These are phyloP conservation scores for Phialophora macrospora DNA, from an alignment of 2,329 filamentous ascomycete species.

Conservation along the genomic window DNA sequence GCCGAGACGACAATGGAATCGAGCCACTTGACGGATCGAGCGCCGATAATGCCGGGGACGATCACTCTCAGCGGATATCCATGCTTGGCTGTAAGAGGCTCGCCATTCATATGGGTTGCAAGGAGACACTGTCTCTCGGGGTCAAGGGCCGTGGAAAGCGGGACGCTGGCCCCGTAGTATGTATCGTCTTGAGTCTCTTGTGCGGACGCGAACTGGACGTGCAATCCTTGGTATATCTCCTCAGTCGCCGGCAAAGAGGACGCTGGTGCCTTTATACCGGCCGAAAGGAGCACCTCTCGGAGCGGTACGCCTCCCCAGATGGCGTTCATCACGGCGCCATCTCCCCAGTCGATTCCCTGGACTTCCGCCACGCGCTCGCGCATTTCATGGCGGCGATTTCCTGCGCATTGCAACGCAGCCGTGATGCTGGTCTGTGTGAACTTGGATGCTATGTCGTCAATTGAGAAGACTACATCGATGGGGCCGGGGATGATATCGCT, in stretches of 20 bases:
- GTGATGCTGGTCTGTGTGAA: slow-evolving; percentile 43
- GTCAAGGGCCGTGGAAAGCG: slow-evolving; percentile 52
- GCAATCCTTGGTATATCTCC: slow-evolving; percentile 40
- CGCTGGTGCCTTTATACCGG: background rate
- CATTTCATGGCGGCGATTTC: slow-evolving; percentile 65
- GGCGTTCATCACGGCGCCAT: slow-evolving; percentile 66
- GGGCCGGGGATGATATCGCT: background rate
- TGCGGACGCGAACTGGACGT: slow-evolving; percentile 57
- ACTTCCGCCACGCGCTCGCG: slow-evolving; percentile 64
- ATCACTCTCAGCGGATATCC: slow-evolving; percentile 58
- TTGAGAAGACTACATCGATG: background rate
- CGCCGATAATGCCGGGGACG: slow-evolving; percentile 59
- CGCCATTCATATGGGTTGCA: slow-evolving; percentile 54
- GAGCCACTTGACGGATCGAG: slow-evolving; percentile 62
- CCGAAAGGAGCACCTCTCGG: slow-evolving; percentile 54
- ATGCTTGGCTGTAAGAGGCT: slow-evolving; percentile 53
- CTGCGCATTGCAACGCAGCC: slow-evolving; percentile 64
- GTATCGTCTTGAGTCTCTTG: slow-evolving; percentile 55
- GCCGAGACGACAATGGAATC: slow-evolving; percentile 57
- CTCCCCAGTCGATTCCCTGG: slow-evolving; percentile 63
- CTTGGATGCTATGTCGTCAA: background rate
- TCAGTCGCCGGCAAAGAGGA: background rate
- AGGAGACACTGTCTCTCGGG: slow-evolving; percentile 45
- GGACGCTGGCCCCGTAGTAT: slow-evolving; percentile 62
- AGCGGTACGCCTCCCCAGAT: slow-evolving; percentile 61